Conservation (phyloP, 495 filamentous ascomycete species). For the Hypoxylon lienhwacheense region DNA sequence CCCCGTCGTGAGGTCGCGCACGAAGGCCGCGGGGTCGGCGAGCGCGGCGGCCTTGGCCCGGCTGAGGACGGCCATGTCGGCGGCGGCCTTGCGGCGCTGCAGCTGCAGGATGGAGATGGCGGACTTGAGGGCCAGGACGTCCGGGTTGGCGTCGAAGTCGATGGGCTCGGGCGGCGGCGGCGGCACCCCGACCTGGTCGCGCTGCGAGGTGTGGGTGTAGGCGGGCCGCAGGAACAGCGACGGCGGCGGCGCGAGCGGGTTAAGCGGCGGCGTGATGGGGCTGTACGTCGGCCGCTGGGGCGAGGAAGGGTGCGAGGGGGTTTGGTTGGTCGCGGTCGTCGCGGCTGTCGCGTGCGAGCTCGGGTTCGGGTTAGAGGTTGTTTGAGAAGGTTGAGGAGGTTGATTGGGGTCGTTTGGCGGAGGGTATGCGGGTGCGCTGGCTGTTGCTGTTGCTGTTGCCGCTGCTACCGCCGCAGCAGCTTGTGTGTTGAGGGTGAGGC, state of each 20-base stretch:
- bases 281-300: slow-evolving; percentile 47
- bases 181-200: slow-evolving; percentile 42
- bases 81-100: slow-evolving; percentile 73
- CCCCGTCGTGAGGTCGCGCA: slow-evolving; percentile 61
- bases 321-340: slow-evolving; percentile 7
- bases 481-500: slow-evolving; percentile 34
- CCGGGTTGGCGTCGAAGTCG: slow-evolving; percentile 74
- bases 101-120: slow-evolving; percentile 81
- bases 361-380: too few species aligned
- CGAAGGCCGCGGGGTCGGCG: slow-evolving; percentile 68
- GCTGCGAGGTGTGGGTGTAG: slow-evolving; percentile 48
- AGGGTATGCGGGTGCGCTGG: background rate
- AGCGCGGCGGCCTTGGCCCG: slow-evolving; percentile 65
- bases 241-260: slow-evolving; percentile 28
- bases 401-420: background rate
- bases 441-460: too few species aligned
- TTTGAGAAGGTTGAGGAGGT: too few species aligned
- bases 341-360: slow-evolving; percentile 12
- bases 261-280: slow-evolving; percentile 50
- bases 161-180: slow-evolving; percentile 66
- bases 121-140: slow-evolving; percentile 78
- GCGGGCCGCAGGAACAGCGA: slow-evolving; percentile 34
- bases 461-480: slow-evolving; percentile 8
- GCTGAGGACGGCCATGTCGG: slow-evolving; percentile 68
- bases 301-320: slow-evolving; percentile 32